Evolutionary conservation across 2,329 filamentous ascomycete genomes (phyloP), one percentile per base, ranked within the genome.

Genomic region (Claviceps sp.): DNA sequence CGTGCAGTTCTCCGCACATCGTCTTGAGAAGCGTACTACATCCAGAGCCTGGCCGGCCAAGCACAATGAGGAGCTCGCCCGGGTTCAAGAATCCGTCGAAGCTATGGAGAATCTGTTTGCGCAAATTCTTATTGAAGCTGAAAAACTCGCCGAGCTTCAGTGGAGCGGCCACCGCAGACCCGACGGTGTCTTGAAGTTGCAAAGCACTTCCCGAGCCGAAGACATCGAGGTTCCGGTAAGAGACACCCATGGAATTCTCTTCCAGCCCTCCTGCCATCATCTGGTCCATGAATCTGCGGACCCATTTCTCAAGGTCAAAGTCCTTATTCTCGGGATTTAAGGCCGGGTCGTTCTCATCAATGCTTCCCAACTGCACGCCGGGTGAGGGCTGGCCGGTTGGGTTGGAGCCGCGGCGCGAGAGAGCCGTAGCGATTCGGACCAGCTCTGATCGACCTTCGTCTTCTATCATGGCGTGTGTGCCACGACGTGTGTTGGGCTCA

Each of bases 11-110:
- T 41, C 80, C 80, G 16, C 71, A 75, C 26, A 85, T 68, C 0
- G 80, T 73, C 65, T 84, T 84, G 8, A 85, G 68, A 0, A 85
- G 66, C 0, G 82, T 85, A 49, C 73, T 78, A 64, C 82, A 85
- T 5, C 82, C 82, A 4, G 76, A 80, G 0, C 77, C 77, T 1
- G 84, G 84, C 26, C 82, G 73, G 2, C 84, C 84, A 0, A 88
- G 73, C 1, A 87, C 83, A 2, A 86, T 75, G 19, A 87, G 64
- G 63, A 87, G 77, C 69, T 88, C 82, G 3, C 84, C 83, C 48
- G 72, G 74, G 53, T 75, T 71, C 14, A 87, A 64, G 2, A 85
- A 56, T 4, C 84, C 84, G 58, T 86, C 77, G 54, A 87, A 85
- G 52, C 74, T 68, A 37, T 73, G 71, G 17, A 87, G 67, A 55